Evolutionary conservation across 352 stramenopile genomes (phyloP).

Genomic region (Ophiocytium majus): DNA sequence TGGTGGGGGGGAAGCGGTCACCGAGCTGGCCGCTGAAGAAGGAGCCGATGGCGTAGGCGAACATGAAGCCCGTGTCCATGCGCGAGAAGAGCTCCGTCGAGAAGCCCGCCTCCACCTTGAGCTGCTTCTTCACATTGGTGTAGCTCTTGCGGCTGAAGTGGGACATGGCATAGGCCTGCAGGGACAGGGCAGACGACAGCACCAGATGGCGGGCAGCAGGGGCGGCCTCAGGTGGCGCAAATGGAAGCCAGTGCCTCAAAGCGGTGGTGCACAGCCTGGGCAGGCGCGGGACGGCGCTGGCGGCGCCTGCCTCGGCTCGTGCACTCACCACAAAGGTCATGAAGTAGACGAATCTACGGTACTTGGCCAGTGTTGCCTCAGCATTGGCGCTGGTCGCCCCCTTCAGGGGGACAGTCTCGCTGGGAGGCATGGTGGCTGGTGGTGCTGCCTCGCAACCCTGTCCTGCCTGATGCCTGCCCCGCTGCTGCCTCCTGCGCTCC

Average conservation of each 20-base stretch:
- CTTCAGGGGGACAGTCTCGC: not conserved
- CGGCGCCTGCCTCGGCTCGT: not conserved
- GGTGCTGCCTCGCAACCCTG: not conserved
- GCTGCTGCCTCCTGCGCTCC: no score
- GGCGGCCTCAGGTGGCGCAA: not conserved
- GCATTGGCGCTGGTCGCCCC: not conserved
- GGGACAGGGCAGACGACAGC: conserved; percentile 54
- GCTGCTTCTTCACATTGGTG: conserved; percentile 70
- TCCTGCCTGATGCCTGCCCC: no score
- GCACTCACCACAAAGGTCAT: conserved; percentile 40
- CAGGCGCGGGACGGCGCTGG: not conserved
- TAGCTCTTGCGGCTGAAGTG: conserved; percentile 77
- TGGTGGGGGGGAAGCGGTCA: conserved; percentile 71
- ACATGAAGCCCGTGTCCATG: conserved; percentile 77
- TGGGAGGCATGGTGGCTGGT: not conserved
- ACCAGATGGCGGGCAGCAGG: not conserved
- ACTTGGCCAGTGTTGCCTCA: not conserved
- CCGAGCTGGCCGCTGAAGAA: conserved; percentile 74
- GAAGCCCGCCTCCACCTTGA: conserved; percentile 44
- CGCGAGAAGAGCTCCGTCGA: conserved; percentile 60
- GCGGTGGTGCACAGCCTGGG: not conserved
- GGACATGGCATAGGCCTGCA: conserved; percentile 74
- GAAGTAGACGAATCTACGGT: conserved; percentile 65
- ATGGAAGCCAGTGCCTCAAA: not conserved
- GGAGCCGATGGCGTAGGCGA: conserved; percentile 68